phyloP scores from a whole-genome alignment of 805 yeast genomes.

The Tanozyma kutaoensis region DNA sequence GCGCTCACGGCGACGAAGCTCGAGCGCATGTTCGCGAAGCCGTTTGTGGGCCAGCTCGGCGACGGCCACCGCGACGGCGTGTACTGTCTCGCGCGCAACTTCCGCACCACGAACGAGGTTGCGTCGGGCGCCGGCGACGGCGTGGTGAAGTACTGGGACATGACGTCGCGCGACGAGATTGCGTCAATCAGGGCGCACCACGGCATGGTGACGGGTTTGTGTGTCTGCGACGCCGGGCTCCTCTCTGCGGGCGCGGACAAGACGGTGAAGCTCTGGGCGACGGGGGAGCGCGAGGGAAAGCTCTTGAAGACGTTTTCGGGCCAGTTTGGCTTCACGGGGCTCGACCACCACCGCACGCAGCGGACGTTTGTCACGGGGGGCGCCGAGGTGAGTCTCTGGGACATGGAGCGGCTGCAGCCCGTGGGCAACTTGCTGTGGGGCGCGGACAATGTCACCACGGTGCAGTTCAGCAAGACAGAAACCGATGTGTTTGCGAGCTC shows the following conservation, averaged over 20 bases:
- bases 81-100: slow-evolving; percentile 74
- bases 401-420: slow-evolving; percentile 65
- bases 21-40: slow-evolving; percentile 96
- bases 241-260: slow-evolving; percentile 87
- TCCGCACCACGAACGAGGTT: slow-evolving; percentile 50
- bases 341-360: slow-evolving; percentile 77
- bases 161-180: slow-evolving; percentile 63
- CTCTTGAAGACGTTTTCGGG: slow-evolving; percentile 71
- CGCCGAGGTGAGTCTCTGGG: slow-evolving; percentile 86
- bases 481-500: slow-evolving; percentile 81
- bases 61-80: slow-evolving; percentile 93
- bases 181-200: slow-evolving; percentile 79
- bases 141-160: slow-evolving; percentile 84
- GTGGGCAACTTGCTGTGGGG: slow-evolving; percentile 85
- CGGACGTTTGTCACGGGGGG: slow-evolving; percentile 85
- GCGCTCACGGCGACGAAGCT: slow-evolving; percentile 91
- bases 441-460: slow-evolving; percentile 76
- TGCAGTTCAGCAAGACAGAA: slow-evolving; percentile 82
- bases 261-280: slow-evolving; percentile 70
- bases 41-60: slow-evolving; percentile 91
- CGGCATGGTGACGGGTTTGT: slow-evolving; percentile 77
- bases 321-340: slow-evolving; percentile 68
- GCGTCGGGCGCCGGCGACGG: slow-evolving; percentile 97
- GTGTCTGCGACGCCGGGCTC: slow-evolving; percentile 44
- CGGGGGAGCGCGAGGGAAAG: slow-evolving; percentile 27